A percentile compares a stretch with the other conserved stretches of the same genome.
Evolutionary conservation across 2,329 filamentous ascomycete genomes (phyloP).

Genomic region (Pestalotiopsis sp.): DNA sequence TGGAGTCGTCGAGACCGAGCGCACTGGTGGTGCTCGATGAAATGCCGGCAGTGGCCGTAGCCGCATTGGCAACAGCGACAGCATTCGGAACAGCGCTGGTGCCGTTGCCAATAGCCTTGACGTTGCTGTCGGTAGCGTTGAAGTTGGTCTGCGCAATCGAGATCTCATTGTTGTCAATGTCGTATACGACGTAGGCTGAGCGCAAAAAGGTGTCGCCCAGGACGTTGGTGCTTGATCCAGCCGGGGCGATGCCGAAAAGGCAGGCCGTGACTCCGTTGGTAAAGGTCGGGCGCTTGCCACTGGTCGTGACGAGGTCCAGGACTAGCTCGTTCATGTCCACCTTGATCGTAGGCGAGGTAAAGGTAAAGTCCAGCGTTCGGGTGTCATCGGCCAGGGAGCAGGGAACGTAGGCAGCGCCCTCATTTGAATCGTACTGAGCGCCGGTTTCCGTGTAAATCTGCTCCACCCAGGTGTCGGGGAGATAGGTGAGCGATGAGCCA

Average conservation of each 20-base stretch:
- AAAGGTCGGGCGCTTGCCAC: slow-evolving; percentile 51
- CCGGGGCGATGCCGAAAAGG: slow-evolving; percentile 66
- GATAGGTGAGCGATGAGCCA: slow-evolving; percentile 66
- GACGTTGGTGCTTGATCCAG: slow-evolving; percentile 55
- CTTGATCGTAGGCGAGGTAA: slow-evolving; percentile 52
- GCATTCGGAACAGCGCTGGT: slow-evolving; percentile 53
- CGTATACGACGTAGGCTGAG: slow-evolving; percentile 75
- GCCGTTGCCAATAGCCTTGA: slow-evolving; percentile 57
- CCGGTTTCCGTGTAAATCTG: slow-evolving; percentile 42
- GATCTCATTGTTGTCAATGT: slow-evolving; percentile 70
- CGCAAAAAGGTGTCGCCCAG: slow-evolving; percentile 75
- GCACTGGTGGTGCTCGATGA: background rate
- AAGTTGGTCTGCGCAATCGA: slow-evolving; percentile 68
- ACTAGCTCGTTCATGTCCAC: slow-evolving; percentile 62
- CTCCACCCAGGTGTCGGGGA: slow-evolving; percentile 52
- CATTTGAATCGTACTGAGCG: slow-evolving; percentile 52
- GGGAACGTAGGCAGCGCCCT: slow-evolving; percentile 61
- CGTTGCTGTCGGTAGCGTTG: slow-evolving; percentile 50
- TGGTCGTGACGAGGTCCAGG: slow-evolving; percentile 47
- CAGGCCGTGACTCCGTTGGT: slow-evolving; percentile 57
- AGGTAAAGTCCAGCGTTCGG: slow-evolving; percentile 52
- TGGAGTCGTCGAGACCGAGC: slow-evolving; percentile 6
- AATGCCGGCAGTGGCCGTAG: slow-evolving; percentile 48
- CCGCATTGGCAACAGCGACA: slow-evolving; percentile 47
- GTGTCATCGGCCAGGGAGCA: slow-evolving; percentile 49